Conservation (phyloP, 2,329 filamentous ascomycete genomes). For the Fusarium sp. region DNA sequence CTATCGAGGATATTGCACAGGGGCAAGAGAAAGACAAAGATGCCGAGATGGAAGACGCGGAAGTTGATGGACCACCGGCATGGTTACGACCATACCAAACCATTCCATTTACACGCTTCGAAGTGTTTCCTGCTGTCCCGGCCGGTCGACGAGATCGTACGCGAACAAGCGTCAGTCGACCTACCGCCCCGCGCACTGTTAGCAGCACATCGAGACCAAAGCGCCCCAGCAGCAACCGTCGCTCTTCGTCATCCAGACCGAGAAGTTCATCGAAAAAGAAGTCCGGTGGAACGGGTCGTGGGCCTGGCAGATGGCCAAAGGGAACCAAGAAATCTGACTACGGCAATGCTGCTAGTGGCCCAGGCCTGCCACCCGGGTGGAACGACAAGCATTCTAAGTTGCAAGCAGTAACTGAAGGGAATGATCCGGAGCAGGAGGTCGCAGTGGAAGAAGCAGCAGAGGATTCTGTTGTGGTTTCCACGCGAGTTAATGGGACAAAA, state of each 20-base stretch:
- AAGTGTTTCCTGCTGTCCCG: conserved; percentile 78
- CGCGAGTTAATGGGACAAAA: conserved; percentile 36
- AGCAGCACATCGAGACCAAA: conserved; percentile 56
- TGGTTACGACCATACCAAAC: conserved; percentile 64
- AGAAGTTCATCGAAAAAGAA: conserved; percentile 59
- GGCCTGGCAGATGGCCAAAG: conserved; percentile 75
- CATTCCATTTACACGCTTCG: conserved; percentile 79
- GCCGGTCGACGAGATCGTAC: conserved; percentile 62
- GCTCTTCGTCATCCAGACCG: conserved; percentile 53
- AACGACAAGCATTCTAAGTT: conserved; percentile 49
- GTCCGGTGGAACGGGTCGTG: conserved; percentile 72
- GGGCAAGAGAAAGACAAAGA: conserved; percentile 54
- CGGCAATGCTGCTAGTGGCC: conserved; percentile 74
- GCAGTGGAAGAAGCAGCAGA: conserved; percentile 44
- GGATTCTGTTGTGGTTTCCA: conserved; percentile 53
- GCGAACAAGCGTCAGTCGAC: conserved; percentile 57
- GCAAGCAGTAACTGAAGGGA: conserved; percentile 31
- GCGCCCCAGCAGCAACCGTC: conserved; percentile 51
- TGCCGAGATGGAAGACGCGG: conserved; percentile 47
- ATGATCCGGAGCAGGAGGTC: conserved; percentile 26
- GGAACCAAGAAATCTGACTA: conserved; percentile 77
- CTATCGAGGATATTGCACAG: conserved; percentile 47
- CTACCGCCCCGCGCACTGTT: conserved; percentile 53
- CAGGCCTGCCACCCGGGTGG: conserved; percentile 72
- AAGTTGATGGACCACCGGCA: conserved; percentile 48